These are phyloP conservation scores for Gonapodya sp. DNA, from an alignment of 192 early-diverging fungal genomes.

Conservation along the genomic window DNA sequence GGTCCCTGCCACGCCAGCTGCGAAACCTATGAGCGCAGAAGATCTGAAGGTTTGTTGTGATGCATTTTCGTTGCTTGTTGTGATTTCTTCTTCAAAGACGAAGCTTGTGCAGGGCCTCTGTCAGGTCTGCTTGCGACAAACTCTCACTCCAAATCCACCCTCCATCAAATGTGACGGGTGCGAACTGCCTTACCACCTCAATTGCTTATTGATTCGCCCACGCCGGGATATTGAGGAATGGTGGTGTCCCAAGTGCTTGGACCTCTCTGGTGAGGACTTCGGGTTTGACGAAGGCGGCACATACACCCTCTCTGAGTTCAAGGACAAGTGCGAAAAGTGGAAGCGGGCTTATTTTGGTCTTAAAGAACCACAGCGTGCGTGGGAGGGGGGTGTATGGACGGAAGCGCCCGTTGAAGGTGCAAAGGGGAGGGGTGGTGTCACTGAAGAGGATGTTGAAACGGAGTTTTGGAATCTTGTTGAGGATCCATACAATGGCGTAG, in stretches of 20 bases:
- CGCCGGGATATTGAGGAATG: conserved; percentile 57
- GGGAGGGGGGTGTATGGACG: conserved; percentile 6
- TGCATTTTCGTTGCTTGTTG: no score
- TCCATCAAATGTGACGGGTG: conserved; percentile 85
- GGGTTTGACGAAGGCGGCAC: conserved; percentile 87
- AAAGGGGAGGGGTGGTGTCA: conserved; percentile 23
- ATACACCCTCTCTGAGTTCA: conserved; percentile 68
- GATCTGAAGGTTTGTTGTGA: no score
- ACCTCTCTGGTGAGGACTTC: conserved; percentile 71
- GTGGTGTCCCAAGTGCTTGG: conserved; percentile 79
- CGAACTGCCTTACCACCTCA: conserved; percentile 70
- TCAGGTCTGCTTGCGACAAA: conserved; percentile 26
- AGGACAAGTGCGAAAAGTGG: conserved; percentile 66
- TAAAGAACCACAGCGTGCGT: conserved; percentile 23
- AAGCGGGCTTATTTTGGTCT: conserved; percentile 65
- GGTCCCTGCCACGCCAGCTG: not conserved
- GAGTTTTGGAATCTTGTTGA: conserved; percentile 93
- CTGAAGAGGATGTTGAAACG: conserved; percentile 71
- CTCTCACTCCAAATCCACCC: conserved; percentile 41
- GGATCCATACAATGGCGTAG: conserved; percentile 73
- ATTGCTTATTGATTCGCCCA: conserved; percentile 65
- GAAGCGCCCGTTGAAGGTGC: not conserved
- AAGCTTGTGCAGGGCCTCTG: conserved; percentile 12
- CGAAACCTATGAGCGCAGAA: no score
- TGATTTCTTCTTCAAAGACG: no score